These are phyloP conservation scores for Raddia distichophylla DNA, from an alignment of 176 grass and related monocot genomes.

Conservation along the genomic window DNA sequence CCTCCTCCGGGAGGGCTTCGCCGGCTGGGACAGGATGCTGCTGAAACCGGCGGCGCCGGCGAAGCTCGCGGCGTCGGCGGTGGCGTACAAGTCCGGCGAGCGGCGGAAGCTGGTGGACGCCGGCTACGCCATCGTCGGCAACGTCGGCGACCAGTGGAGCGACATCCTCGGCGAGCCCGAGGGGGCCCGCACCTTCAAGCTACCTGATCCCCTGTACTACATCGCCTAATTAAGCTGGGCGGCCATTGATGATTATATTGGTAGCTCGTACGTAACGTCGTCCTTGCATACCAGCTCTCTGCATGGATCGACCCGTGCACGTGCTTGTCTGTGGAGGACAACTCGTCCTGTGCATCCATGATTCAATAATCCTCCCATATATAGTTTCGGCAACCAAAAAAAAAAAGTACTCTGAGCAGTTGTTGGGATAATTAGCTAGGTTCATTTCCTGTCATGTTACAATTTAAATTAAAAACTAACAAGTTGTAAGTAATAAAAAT, in stretches of 20 bases:
- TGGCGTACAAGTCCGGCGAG: conserved; percentile 51
- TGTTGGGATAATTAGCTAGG: background rate
- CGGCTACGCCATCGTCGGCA: conserved; percentile 47
- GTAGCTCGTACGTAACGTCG: too few relatives aligned
- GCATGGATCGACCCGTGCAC: background rate
- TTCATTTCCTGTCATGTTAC: background rate
- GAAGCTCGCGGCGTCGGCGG: background rate
- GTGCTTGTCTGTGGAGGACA: background rate
- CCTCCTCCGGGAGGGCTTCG: conserved; percentile 35
- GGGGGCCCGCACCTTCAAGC: conserved; percentile 53
- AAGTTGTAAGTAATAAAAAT: too few relatives aligned
- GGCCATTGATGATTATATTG: background rate
- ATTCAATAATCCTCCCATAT: background rate
- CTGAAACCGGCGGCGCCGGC: conserved; percentile 38
- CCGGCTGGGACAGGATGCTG: conserved; percentile 45
- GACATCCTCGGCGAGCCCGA: conserved; percentile 45
- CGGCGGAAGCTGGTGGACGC: conserved; percentile 41
- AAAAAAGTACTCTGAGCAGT: background rate
- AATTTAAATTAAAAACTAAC: too few relatives aligned
- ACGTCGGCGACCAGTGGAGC: conserved; percentile 70
- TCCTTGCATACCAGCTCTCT: background rate
- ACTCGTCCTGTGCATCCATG: too few relatives aligned
- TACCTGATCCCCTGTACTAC: conserved; percentile 58
- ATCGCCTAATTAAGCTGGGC: background rate
- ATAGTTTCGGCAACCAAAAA: too few relatives aligned